Evolutionary conservation across 345 rosid genomes (phyloP).

Genomic region (Nasturtium officinale): DNA sequence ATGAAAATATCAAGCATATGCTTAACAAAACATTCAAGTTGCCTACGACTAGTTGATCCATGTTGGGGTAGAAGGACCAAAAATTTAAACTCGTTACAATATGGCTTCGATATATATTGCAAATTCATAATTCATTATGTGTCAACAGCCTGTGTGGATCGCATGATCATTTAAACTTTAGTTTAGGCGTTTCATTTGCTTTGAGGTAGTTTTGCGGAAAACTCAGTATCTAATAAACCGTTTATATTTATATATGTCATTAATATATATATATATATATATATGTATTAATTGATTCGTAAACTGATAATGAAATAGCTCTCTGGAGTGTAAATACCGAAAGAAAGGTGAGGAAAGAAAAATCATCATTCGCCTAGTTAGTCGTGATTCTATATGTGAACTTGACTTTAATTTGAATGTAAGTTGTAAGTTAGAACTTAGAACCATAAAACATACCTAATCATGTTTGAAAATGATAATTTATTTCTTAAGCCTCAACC

Average conservation of each 20-base stretch:
- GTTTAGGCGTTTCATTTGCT: background rate
- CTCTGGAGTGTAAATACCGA: conserved; percentile 36
- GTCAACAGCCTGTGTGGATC: background rate
- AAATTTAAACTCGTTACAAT: background rate
- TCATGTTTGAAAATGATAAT: conserved; percentile 38
- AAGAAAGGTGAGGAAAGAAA: conserved; percentile 21
- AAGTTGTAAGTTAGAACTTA: conserved; percentile 36
- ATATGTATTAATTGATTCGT: background rate
- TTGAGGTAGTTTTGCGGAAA: background rate
- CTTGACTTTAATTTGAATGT: conserved; percentile 40
- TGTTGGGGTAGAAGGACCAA: background rate
- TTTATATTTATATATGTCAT: background rate
- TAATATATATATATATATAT: no score
- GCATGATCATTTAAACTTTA: background rate
- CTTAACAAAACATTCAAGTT: background rate
- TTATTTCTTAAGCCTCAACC: conserved; percentile 28
- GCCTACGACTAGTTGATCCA: background rate
- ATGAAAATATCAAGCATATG: background rate
- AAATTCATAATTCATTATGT: background rate
- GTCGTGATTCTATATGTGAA: conserved; percentile 34
- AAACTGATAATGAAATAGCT: conserved; percentile 14
- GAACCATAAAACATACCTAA: conserved; percentile 43
- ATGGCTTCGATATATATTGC: background rate
- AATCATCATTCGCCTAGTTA: conserved; percentile 32
- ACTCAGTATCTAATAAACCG: background rate